phyloP scores from a whole-genome alignment of 441 rosid genomes.

The Biscutella auriculata region DNA sequence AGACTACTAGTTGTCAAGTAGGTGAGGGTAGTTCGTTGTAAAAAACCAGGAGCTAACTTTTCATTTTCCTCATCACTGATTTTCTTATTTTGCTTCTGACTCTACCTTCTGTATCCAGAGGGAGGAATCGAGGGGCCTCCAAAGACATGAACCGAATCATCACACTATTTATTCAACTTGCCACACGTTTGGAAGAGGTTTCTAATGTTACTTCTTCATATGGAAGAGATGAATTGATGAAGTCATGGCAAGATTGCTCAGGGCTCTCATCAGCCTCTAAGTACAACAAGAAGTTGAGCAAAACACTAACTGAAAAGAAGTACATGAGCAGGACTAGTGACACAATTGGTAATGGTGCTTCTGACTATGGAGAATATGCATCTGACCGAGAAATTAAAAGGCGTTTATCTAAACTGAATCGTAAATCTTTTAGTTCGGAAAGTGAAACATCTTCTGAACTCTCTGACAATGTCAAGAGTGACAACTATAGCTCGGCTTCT shows the following conservation, averaged over 20 bases:
- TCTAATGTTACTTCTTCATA: conserved; percentile 59
- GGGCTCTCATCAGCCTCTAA: conserved; percentile 44
- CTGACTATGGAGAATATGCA: conserved; percentile 64
- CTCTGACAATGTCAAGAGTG: conserved; percentile 59
- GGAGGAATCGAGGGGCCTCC: conserved; percentile 62
- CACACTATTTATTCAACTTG: conserved; percentile 74
- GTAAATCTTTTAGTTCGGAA: conserved; percentile 74
- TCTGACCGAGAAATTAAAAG: conserved; percentile 90
- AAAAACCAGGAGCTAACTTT: not conserved
- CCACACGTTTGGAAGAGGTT: conserved; percentile 77
- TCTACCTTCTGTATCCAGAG: conserved; percentile 39
- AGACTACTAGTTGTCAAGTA: conserved; percentile 7
- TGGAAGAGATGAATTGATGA: conserved; percentile 73
- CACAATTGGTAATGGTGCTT: conserved; percentile 38
- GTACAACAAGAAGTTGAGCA: conserved; percentile 52
- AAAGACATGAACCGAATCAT: conserved; percentile 72
- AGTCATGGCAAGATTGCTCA: conserved; percentile 73
- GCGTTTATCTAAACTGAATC: conserved; percentile 77
- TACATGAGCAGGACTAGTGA: conserved; percentile 56
- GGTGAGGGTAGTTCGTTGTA: not conserved
- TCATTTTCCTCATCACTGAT: conserved; percentile 2
- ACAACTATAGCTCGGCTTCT: conserved; percentile 58
- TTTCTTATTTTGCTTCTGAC: conserved; percentile 9
- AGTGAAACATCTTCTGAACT: conserved; percentile 86
- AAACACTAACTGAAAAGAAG: conserved; percentile 52